Conservation (phyloP, 495 filamentous ascomycete species). For the Hypoxylon lienhwacheense region DNA sequence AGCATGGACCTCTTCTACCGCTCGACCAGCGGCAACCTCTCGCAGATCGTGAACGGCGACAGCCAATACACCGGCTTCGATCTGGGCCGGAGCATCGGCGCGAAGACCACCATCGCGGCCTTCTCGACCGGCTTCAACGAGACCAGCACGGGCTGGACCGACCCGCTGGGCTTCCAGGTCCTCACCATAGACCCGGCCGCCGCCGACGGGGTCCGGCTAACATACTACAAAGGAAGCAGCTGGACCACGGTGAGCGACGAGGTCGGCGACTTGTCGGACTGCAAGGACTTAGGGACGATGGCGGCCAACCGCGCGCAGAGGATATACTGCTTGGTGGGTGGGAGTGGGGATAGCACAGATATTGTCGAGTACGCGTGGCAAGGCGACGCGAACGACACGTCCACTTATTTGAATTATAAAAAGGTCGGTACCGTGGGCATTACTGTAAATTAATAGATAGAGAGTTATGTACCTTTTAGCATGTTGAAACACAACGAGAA, state of each 20-base stretch:
- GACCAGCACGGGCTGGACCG: slow-evolving; percentile 19
- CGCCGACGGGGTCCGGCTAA: slow-evolving; percentile 32
- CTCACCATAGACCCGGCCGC: slow-evolving; percentile 33
- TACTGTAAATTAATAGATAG: slow-evolving; percentile 12
- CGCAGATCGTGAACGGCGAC: slow-evolving; percentile 36
- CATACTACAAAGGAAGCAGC: slow-evolving; percentile 21
- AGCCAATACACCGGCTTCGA: slow-evolving; percentile 17
- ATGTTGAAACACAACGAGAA: too few relatives aligned
- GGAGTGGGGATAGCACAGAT: slow-evolving; percentile 4
- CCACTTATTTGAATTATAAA: slow-evolving; percentile 29
- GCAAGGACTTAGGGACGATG: slow-evolving; percentile 22
- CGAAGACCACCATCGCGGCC: slow-evolving; percentile 29
- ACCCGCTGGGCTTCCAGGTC: slow-evolving; percentile 37
- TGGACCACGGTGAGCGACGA: slow-evolving; percentile 14
- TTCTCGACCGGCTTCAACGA: slow-evolving; percentile 40
- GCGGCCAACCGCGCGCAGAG: slow-evolving; percentile 24
- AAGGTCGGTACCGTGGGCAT: slow-evolving; percentile 26
- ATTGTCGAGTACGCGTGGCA: slow-evolving; percentile 36
- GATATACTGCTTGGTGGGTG: slow-evolving; percentile 31
- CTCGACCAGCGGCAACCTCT: slow-evolving; percentile 25
- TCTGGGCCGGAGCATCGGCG: slow-evolving; percentile 31
- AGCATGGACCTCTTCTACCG: slow-evolving; percentile 40
- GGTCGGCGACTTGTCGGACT: slow-evolving; percentile 22
- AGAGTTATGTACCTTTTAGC: too few relatives aligned
- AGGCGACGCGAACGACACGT: slow-evolving; percentile 26